Conservation (phyloP, 768 basidiomycete species). For the Termitomyces eurrhizus region DNA sequence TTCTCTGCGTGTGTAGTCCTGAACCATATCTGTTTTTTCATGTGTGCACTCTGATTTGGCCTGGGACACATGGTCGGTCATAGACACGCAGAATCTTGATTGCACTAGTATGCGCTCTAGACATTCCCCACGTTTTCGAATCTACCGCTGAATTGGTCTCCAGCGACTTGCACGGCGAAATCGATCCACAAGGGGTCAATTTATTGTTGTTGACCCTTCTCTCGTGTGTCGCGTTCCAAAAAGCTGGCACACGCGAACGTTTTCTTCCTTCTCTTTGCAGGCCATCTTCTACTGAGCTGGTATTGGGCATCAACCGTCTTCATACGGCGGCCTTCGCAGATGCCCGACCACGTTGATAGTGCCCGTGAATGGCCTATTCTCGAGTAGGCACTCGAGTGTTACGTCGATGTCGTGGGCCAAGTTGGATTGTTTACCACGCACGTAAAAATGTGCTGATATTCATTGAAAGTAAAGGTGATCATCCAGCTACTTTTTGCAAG, state of each 20-base stretch:
- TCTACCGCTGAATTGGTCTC: too few relatives aligned
- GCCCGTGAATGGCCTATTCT: constrained; percentile 49
- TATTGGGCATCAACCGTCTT: constrained; percentile 57
- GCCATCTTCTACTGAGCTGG: constrained; percentile 29
- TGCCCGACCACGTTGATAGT: constrained; percentile 53
- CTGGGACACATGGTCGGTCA: neutral
- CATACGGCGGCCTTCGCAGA: constrained; percentile 50
- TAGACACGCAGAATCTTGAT: neutral
- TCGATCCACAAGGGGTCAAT: too few relatives aligned
- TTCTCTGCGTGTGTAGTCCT: neutral
- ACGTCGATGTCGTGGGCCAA: constrained; percentile 49
- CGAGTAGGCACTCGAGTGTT: constrained; percentile 61
- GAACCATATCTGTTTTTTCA: neutral
- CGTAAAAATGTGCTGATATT: constrained; percentile 50
- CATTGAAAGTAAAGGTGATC: constrained; percentile 37
- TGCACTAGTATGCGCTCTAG: neutral
- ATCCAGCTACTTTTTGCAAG: constrained; percentile 34
- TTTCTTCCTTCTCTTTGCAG: constrained; percentile 23
- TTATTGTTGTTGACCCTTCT: too few relatives aligned
- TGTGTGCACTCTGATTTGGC: neutral
- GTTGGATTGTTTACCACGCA: constrained; percentile 52
- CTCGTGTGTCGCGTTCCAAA: neutral
- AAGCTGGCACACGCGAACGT: too few relatives aligned
- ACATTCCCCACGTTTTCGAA: too few relatives aligned
- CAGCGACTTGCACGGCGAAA: neutral